These are phyloP conservation scores for Schrenkiella parvula DNA, from an alignment of 345 rosid species.

Conservation along the genomic window DNA sequence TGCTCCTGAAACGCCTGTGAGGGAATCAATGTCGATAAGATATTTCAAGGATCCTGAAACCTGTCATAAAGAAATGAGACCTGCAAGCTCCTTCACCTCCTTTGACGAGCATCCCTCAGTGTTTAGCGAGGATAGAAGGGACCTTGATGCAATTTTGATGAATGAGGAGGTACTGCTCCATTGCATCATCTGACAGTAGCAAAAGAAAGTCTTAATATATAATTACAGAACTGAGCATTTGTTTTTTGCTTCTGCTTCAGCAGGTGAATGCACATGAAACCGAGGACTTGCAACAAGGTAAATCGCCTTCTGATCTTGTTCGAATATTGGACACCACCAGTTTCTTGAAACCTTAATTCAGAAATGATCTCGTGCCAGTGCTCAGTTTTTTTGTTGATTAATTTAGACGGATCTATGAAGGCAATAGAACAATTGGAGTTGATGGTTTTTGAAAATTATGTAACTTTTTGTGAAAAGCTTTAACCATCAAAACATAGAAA, in stretches of 20 bases:
- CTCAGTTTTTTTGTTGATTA: not conserved
- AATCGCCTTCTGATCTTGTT: not conserved
- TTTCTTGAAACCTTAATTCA: not conserved
- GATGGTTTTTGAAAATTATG: not conserved
- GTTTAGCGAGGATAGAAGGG: slow-evolving; percentile 29
- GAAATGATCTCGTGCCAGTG: slow-evolving; percentile 1
- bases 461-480: not conserved
- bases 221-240: not conserved
- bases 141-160: slow-evolving; percentile 37
- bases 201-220: not conserved
- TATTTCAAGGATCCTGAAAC: slow-evolving; percentile 38
- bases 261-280: slow-evolving; percentile 16
- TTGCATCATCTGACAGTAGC: slow-evolving; percentile 8
- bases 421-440: not conserved
- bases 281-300: slow-evolving; percentile 31
- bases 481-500: not conserved
- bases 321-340: not conserved
- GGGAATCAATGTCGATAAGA: slow-evolving; percentile 35
- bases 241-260: slow-evolving; percentile 6
- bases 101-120: slow-evolving; percentile 23
- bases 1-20: slow-evolving; percentile 71
- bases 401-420: not conserved
- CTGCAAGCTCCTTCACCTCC: slow-evolving; percentile 19
- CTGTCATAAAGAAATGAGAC: slow-evolving; percentile 21
- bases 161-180: slow-evolving; percentile 38